Percentiles rank a stretch among this genome's conserved stretches.
Evolutionary conservation across 179 eudicot species (phyloP).

Genomic region (Patellifolia procumbens): DNA sequence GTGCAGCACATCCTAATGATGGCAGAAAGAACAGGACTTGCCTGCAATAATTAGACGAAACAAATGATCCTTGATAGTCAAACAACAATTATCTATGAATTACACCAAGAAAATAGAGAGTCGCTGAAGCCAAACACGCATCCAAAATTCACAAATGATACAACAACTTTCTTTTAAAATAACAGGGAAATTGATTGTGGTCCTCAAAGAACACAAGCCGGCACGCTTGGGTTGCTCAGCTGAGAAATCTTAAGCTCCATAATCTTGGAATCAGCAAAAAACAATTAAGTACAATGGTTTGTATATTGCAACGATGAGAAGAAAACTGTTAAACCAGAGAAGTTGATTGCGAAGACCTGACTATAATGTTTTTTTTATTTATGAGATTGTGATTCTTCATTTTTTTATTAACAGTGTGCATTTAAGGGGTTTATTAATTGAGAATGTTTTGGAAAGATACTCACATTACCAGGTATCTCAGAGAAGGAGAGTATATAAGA

Average conservation of each 20-base stretch:
- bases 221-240: neutral
- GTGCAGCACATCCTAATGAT: neutral
- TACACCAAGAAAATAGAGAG: conserved; percentile 5
- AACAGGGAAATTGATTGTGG: neutral
- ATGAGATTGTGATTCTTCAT: neutral
- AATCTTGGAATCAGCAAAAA: neutral
- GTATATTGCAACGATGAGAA: neutral
- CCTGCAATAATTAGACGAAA: neutral
- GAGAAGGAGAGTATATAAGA: too few relatives aligned
- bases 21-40: neutral
- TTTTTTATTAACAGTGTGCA: neutral
- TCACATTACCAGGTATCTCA: neutral
- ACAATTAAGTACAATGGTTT: neutral
- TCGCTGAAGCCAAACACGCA: neutral
- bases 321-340: neutral
- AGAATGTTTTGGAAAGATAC: neutral
- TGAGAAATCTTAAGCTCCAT: neutral
- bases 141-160: neutral
- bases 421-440: neutral
- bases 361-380: neutral
- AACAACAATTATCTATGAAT: neutral
- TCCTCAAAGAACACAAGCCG: neutral
- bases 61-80: neutral
- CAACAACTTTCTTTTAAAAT: neutral
- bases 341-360: neutral